Evolutionary conservation across 495 filamentous ascomycete species (phyloP).

Genomic region (Aspergillus steynii): DNA sequence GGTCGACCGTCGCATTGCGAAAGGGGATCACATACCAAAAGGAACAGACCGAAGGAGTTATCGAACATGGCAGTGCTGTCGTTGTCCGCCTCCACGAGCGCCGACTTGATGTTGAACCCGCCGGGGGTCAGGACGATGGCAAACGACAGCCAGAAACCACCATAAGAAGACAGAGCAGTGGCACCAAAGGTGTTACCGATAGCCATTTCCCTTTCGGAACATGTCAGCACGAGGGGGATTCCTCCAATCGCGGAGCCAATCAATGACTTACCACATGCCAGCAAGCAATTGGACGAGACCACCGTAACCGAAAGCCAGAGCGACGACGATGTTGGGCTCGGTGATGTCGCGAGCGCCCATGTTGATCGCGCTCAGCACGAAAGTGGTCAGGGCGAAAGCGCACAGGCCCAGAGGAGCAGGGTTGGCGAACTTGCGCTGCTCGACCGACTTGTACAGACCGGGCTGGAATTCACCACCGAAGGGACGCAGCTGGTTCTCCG

Average conservation of each 20-base stretch:
- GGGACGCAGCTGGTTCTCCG: constrained; percentile 65
- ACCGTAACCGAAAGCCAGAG: constrained; percentile 75
- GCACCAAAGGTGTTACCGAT: constrained; percentile 98
- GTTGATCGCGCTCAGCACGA: constrained; percentile 88
- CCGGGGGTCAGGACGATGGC: constrained; percentile 85
- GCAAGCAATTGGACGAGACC: constrained; percentile 90
- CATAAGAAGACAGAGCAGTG: constrained; percentile 93
- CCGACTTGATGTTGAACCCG: constrained; percentile 59
- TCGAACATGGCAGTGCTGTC: constrained; percentile 43
- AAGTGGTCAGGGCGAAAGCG: constrained; percentile 95
- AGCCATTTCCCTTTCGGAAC: constrained; percentile 83
- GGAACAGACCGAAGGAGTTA: constrained; percentile 79
- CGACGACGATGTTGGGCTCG: constrained; percentile 67
- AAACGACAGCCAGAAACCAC: constrained; percentile 95
- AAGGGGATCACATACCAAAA: constrained; percentile 58
- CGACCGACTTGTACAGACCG: constrained; percentile 78
- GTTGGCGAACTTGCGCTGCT: constrained; percentile 81
- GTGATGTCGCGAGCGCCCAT: constrained; percentile 60
- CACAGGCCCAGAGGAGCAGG: constrained; percentile 82
- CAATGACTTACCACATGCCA: constrained; percentile 88
- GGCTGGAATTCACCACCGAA: constrained; percentile 98
- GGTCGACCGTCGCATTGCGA: background rate
- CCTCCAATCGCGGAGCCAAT: background rate
- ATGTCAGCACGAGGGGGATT: background rate
- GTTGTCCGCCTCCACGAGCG: constrained; percentile 17